Conservation (phyloP, 148 eudicot species). For the Vaccinium corymbosum region DNA sequence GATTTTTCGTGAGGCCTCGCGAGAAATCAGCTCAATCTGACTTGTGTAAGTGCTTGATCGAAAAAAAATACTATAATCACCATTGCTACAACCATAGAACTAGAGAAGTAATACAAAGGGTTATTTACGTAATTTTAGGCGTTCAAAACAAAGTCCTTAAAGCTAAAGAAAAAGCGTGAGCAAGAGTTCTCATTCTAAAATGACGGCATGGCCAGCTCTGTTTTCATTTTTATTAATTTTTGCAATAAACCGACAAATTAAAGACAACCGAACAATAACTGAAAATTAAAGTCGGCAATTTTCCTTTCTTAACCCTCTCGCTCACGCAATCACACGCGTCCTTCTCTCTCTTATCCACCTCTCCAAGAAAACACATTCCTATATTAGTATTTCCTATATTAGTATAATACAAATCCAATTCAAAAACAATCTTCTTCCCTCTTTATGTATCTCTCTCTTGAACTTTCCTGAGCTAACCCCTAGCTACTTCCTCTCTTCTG, state of each 20-base stretch:
- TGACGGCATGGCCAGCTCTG: not conserved
- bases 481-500: not conserved
- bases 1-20: no score
- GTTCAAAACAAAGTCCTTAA: not conserved
- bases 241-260: not conserved
- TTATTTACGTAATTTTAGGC: not conserved
- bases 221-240: not conserved
- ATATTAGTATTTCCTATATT: not conserved
- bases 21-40: no score
- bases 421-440: not conserved
- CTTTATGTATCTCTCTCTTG: not conserved
- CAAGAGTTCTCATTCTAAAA: no score
- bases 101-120: no score
- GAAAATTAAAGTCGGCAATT: not conserved
- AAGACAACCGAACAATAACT: not conserved
- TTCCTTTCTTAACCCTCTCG: not conserved
- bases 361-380: constrained; percentile 1
- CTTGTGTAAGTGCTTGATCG: no score
- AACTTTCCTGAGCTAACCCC: not conserved
- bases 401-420: not conserved
- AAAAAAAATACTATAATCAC: no score
- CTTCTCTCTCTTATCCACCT: not conserved
- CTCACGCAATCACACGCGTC: not conserved
- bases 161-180: not conserved
- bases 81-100: no score